Percentiles rank a stretch among this genome's conserved stretches.
Conservation (phyloP, 2,329 filamentous ascomycete species). For the Nannizziopsis barbatae region DNA sequence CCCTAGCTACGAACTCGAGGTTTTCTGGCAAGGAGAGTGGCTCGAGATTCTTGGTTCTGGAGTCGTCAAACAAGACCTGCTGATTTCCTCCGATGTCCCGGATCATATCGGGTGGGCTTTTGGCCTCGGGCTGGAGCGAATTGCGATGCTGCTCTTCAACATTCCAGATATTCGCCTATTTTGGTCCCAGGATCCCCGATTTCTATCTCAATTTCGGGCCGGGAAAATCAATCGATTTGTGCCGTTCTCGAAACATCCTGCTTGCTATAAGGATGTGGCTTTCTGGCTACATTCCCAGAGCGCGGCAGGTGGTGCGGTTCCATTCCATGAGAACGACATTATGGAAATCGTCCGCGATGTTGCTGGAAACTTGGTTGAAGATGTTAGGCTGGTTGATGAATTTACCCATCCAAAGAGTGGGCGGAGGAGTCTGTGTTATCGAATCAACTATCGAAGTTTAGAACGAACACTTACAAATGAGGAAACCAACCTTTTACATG, state of each 20-base stretch:
- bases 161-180: conserved; percentile 95
- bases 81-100: conserved; percentile 64
- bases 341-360: conserved; percentile 88
- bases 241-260: conserved; percentile 84
- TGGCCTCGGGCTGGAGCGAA: conserved; percentile 82
- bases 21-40: conserved; percentile 91
- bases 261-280: conserved; percentile 81
- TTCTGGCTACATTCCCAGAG: conserved; percentile 62
- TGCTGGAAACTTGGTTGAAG: conserved; percentile 74
- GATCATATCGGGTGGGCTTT: conserved; percentile 86
- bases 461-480: conserved; percentile 79
- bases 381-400: conserved; percentile 71
- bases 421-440: conserved; percentile 75
- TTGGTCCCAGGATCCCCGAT: conserved; percentile 78
- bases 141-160: conserved; percentile 93
- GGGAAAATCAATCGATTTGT: conserved; percentile 54
- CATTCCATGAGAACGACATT: conserved; percentile 87
- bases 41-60: conserved; percentile 92
- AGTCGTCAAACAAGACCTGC: conserved; percentile 71
- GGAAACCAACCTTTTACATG: conserved; percentile 68
- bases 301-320: conserved; percentile 27
- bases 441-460: conserved; percentile 85
- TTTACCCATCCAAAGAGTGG: conserved; percentile 82
- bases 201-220: conserved; percentile 66
- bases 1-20: conserved; percentile 90